phyloP scores from a whole-genome alignment of 208 protist genomes.

The Crithidia fasciculata region DNA sequence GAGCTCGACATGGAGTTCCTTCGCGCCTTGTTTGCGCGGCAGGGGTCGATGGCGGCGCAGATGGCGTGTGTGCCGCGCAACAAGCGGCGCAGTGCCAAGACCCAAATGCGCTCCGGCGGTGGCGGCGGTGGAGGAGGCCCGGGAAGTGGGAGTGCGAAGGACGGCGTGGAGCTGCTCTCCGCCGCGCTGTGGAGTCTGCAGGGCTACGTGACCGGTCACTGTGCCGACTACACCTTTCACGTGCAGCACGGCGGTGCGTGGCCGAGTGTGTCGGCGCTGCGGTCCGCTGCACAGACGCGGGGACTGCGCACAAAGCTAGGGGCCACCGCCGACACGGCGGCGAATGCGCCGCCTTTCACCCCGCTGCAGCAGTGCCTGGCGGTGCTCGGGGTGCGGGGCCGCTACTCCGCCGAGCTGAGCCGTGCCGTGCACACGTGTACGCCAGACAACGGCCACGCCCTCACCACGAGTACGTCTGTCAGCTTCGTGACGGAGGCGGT shows the following conservation, averaged over 20 bases:
- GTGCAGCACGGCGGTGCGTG: constrained; percentile 19
- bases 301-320: constrained; percentile 36
- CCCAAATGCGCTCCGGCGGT: constrained; percentile 26
- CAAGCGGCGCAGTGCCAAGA: constrained; percentile 46
- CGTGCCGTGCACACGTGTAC: constrained; percentile 37
- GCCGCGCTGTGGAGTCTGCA: constrained; percentile 78
- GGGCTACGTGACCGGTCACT: constrained; percentile 50
- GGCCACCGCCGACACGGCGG: background rate
- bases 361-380: constrained; percentile 77
- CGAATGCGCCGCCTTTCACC: constrained; percentile 25
- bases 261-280: constrained; percentile 35
- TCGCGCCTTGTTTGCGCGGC: constrained; percentile 36
- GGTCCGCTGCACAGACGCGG: constrained; percentile 39
- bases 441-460: constrained; percentile 40
- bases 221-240: constrained; percentile 71
- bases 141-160: constrained; percentile 13
- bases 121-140: constrained; percentile 16
- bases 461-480: constrained; percentile 59
- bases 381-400: constrained; percentile 71
- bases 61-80: constrained; percentile 36
- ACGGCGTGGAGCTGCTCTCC: constrained; percentile 60
- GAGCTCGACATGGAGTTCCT: constrained; percentile 76
- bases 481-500: constrained; percentile 46
- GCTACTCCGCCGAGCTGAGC: constrained; percentile 64
- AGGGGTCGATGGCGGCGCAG: constrained; percentile 11